Base-by-base conservation (phyloP, 1,284 basidiomycete species). In the Melanopsichium pennsylvanicum region DNA sequence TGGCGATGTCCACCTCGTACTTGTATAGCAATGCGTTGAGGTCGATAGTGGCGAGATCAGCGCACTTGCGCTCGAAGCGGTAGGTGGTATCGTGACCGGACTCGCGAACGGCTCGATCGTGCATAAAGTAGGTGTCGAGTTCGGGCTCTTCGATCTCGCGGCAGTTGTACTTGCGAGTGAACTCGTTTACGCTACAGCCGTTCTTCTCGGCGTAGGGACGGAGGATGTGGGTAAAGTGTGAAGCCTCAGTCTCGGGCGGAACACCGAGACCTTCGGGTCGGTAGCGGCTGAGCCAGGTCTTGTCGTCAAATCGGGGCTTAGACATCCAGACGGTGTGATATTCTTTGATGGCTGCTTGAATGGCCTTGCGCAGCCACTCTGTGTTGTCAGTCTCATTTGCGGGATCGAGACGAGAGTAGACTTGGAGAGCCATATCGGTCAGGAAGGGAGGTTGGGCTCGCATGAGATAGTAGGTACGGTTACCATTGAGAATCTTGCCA, bases 321-420 rank as follows among this genome's bases (percentile, higher is more conserved):
- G 90, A 88, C 76, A 95, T 90, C 95, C 95, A 98, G 68, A 98
- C 88, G 31, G 90, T 92, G 84, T 97, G 93, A 82, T 98, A 98
- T 81, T 98, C 95, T 82, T 97, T 97, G 84, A 98, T 94, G 23
- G 95, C 93, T 4, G 95, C 92, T 79, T 90, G 90, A 61, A 98
- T 96, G 2, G 93, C 94, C 18, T 89, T 88, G 82, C 93, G 95
- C 46, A 98, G 86, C 93, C 94, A 98, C 41, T 85, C 84, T 40
- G 90, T 90, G 84, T 97, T 96, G 37, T 77, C 87, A 29, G 88
- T 87, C 60, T 89, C 84, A 70, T 94, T 89, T 4, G 88, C 88
- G 23, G 90, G 89, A 76, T 96, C 92, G 50, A 97, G 87, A 78
- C 94, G 92, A 78, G 94, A 93, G 84, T 92, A 98, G 80, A 97